phyloP scores from a whole-genome alignment of 2,329 filamentous ascomycete species.

The Lasiodiplodia gonubiensis region DNA sequence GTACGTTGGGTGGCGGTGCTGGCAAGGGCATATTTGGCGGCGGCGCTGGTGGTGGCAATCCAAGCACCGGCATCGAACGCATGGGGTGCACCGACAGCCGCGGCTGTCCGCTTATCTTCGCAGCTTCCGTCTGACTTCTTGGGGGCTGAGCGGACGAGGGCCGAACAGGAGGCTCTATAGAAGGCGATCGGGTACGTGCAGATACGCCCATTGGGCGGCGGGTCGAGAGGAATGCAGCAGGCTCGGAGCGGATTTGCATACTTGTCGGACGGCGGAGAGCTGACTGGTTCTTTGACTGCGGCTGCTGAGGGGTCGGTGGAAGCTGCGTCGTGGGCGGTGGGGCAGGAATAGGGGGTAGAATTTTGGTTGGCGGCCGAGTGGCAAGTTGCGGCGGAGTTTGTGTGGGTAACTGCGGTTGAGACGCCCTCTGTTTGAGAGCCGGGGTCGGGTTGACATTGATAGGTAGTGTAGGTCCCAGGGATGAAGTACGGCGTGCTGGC shows the following conservation, averaged over 20 bases:
- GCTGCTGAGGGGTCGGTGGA: constrained; percentile 13
- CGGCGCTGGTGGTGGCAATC: constrained; percentile 53
- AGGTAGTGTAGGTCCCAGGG: constrained; percentile 34
- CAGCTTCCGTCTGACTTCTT: neutral
- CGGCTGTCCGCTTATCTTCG: constrained; percentile 26
- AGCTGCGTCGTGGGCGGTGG: constrained; percentile 29
- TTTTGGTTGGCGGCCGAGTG: neutral
- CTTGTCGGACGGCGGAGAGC: constrained; percentile 50
- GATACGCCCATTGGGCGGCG: constrained; percentile 36
- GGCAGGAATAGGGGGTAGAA: constrained; percentile 30
- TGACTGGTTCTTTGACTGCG: constrained; percentile 30
- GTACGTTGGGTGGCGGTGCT: constrained; percentile 37
- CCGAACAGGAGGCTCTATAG: constrained; percentile 2
- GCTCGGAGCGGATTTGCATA: constrained; percentile 51
- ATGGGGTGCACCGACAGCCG: constrained; percentile 10
- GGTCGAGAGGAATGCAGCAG: constrained; percentile 51
- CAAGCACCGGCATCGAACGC: constrained; percentile 46
- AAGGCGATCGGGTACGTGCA: constrained; percentile 6
- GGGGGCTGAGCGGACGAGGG: constrained; percentile 17
- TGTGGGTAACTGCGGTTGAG: constrained; percentile 10
- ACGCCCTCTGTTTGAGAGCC: constrained; percentile 12
- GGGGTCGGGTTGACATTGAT: constrained; percentile 25
- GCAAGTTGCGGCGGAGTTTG: constrained; percentile 1
- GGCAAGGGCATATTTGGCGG: constrained; percentile 55
- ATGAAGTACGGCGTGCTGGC: constrained; percentile 41